phyloP scores from a whole-genome alignment of 1,284 basidiomycete genomes.

The Inonotus obliquus region DNA sequence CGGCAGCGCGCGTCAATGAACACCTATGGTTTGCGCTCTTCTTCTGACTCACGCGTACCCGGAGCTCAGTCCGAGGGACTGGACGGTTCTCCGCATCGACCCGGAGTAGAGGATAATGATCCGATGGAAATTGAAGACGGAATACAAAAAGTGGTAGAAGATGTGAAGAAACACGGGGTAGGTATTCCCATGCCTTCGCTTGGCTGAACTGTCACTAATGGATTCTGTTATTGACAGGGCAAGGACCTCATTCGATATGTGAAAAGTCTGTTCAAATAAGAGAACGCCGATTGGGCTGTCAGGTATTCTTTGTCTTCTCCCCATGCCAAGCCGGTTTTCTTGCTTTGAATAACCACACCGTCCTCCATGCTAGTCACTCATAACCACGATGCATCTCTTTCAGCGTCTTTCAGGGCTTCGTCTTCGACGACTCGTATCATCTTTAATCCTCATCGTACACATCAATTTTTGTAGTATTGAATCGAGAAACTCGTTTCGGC shows the following conservation, averaged over 20 bases:
- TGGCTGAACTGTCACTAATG: background rate
- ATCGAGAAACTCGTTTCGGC: no score
- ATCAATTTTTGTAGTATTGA: no score
- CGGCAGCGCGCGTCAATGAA: constrained; percentile 27
- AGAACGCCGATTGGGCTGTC: background rate
- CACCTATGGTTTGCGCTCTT: constrained; percentile 22
- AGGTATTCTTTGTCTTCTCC: background rate
- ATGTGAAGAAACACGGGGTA: constrained; percentile 68
- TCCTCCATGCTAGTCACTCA: no score
- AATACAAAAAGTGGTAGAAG: constrained; percentile 68
- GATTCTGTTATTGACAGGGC: constrained; percentile 43
- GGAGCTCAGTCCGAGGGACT: background rate
- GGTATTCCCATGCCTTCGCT: constrained; percentile 27
- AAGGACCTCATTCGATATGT: constrained; percentile 71
- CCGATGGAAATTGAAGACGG: constrained; percentile 42
- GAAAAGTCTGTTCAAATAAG: constrained; percentile 47
- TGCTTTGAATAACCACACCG: no score
- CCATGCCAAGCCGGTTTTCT: background rate
- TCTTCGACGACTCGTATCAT: no score
- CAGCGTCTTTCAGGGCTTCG: no score
- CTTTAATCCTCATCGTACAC: no score
- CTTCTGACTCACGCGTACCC: background rate
- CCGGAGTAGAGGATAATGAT: constrained; percentile 13
- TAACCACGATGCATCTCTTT: no score
- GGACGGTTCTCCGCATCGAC: background rate